Percentiles rank a stretch among this genome's conserved stretches.
These are phyloP conservation scores for Lanmaoa rubissima DNA, from an alignment of 768 basidiomycete genomes.

Conservation along the genomic window DNA sequence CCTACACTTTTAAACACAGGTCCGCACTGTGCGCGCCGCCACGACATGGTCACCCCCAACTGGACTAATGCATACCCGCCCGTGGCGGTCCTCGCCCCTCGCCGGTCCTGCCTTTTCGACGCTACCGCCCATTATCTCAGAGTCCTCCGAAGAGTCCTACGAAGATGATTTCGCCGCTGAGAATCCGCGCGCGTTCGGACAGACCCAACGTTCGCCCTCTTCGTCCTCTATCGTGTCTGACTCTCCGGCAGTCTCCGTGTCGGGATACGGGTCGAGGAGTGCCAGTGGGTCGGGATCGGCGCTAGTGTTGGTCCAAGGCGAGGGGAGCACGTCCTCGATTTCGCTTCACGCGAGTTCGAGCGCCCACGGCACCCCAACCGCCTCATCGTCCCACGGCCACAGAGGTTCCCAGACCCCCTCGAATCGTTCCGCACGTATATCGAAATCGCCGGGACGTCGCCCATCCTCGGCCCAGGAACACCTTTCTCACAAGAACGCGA, in stretches of 20 bases:
- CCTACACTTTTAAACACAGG: neutral
- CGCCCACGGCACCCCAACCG: too few relatives aligned
- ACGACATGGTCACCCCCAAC: constrained; percentile 6
- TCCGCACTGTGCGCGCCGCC: constrained; percentile 15
- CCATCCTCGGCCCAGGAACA: constrained; percentile 6
- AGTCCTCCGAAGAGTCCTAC: constrained; percentile 21
- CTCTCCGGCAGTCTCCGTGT: constrained; percentile 8
- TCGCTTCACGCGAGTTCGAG: constrained; percentile 13
- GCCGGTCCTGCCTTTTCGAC: constrained; percentile 27
- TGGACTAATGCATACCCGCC: constrained; percentile 20
- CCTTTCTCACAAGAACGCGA: neutral
- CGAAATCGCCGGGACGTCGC: constrained; percentile 13
- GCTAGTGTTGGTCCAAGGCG: constrained; percentile 7
- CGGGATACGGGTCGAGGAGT: constrained; percentile 15
- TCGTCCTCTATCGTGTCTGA: constrained; percentile 15
- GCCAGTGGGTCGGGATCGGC: constrained; percentile 10
- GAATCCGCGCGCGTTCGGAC: neutral
- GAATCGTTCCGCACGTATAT: constrained; percentile 6
- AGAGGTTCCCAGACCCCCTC: neutral
- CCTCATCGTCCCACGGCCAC: too few relatives aligned
- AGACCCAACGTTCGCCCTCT: constrained; percentile 7
- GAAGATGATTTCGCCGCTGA: neutral
- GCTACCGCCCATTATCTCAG: constrained; percentile 22
- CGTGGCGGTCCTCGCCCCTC: constrained; percentile 32
- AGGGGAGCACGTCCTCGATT: constrained; percentile 25